A percentile compares a stretch with the other conserved stretches of the same genome.
These are phyloP conservation scores for Vigna angularis DNA, from an alignment of 306 rosid species.

Conservation along the genomic window DNA sequence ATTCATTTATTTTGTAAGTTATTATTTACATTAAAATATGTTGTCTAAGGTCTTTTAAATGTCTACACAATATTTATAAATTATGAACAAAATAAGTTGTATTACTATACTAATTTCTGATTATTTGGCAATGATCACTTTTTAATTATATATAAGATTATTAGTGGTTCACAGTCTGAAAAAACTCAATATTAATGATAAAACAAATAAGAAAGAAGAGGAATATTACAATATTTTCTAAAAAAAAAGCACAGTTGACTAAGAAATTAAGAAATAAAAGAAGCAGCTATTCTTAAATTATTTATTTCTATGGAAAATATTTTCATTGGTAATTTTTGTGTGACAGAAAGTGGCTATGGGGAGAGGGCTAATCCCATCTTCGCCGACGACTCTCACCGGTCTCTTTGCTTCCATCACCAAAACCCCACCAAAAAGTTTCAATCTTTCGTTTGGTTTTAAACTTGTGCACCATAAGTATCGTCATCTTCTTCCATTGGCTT, in stretches of 20 bases:
- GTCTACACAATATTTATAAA: no score
- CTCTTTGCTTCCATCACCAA: constrained; percentile 49
- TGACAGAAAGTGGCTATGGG: constrained; percentile 57
- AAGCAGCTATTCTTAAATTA: not conserved
- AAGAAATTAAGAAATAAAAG: not conserved
- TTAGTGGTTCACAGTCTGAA: no score
- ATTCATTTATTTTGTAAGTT: no score
- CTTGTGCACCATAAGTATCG: constrained; percentile 33
- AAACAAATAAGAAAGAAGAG: no score
- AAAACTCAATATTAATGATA: no score
- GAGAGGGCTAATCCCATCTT: constrained; percentile 57
- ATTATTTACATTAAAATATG: no score
- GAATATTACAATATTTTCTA: no score
- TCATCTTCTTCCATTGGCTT: constrained; percentile 41
- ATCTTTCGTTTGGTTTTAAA: constrained; percentile 40
- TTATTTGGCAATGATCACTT: no score
- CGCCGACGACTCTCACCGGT: constrained; percentile 46
- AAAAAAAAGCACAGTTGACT: not conserved
- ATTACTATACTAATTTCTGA: no score
- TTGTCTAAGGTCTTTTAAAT: no score
- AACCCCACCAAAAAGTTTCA: constrained; percentile 43
- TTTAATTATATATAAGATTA: no score
- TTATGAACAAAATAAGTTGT: no score
- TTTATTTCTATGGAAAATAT: not conserved
- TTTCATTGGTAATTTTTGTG: not conserved